Evolutionary conservation across 2,329 filamentous ascomycete species (phyloP).

Genomic region (Diaporthe eres): DNA sequence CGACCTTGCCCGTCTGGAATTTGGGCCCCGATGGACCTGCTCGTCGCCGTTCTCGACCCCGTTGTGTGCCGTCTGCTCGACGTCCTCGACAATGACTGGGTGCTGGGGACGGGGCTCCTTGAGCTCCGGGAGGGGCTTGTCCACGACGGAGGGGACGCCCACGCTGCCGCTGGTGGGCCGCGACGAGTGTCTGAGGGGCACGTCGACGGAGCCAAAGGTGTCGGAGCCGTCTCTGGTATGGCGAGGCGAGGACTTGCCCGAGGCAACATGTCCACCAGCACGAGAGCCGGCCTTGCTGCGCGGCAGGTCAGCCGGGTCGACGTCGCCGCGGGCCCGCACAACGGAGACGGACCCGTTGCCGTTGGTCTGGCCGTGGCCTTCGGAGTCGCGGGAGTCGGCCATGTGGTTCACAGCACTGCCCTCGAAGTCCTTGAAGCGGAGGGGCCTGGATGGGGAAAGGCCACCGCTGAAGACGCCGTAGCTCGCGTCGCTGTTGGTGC

Average conservation of each 20-base stretch:
- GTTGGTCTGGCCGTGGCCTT: background rate
- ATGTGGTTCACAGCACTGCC: background rate
- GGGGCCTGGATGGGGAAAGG: slow-evolving; percentile 34
- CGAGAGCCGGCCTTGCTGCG: slow-evolving; percentile 15
- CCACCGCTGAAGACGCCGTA: slow-evolving; percentile 31
- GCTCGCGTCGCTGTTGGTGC: slow-evolving; percentile 34
- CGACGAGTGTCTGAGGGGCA: slow-evolving; percentile 36
- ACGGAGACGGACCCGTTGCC: background rate
- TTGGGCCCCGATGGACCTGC: background rate
- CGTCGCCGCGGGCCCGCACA: background rate
- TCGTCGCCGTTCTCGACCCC: background rate
- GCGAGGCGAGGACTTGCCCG: background rate
- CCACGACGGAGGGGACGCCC: slow-evolving; percentile 24
- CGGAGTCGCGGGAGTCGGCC: slow-evolving; percentile 3
- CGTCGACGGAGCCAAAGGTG: background rate
- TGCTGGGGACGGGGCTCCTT: slow-evolving; percentile 24
- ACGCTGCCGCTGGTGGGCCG: slow-evolving; percentile 17
- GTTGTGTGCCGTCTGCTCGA: slow-evolving; percentile 11
- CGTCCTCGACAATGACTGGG: slow-evolving; percentile 25
- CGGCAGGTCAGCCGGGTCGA: slow-evolving; percentile 10
- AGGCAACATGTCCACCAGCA: background rate
- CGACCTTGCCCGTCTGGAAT: background rate
- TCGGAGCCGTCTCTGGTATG: background rate
- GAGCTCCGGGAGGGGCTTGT: slow-evolving; percentile 16
- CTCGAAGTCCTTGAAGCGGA: background rate